Conservation (phyloP, 257 asterid species). For the Ocimum tenuiflorum region DNA sequence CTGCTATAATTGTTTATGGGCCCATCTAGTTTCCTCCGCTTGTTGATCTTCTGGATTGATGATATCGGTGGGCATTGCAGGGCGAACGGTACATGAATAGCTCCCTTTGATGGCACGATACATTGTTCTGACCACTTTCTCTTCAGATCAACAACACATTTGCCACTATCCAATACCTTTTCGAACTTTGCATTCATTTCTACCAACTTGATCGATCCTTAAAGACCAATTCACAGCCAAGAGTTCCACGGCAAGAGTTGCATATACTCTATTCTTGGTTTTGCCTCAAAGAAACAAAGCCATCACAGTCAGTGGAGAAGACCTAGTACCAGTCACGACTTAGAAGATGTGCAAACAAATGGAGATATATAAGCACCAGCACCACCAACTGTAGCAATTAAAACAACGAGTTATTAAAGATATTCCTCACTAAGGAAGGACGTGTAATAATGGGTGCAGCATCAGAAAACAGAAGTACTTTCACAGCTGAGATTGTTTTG, state of each 20-base stretch:
- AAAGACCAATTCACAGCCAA: constrained; percentile 35
- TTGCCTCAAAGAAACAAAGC: constrained; percentile 36
- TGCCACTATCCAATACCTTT: constrained; percentile 74
- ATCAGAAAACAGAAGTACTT: too few species aligned
- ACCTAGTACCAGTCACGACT: too few species aligned
- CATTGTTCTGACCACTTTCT: constrained; percentile 42
- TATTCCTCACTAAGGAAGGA: too few species aligned
- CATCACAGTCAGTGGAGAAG: constrained; percentile 31
- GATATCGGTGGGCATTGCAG: constrained; percentile 29
- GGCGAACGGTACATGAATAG: constrained; percentile 34
- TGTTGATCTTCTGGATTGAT: constrained; percentile 27
- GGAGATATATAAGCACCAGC: neutral
- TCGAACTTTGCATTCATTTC: constrained; percentile 55
- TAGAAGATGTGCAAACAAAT: constrained; percentile 2
- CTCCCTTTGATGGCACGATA: constrained; percentile 33
- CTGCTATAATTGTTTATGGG: constrained; percentile 18
- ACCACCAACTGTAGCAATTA: too few species aligned
- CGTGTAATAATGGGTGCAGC: too few species aligned
- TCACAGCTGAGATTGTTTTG: too few species aligned
- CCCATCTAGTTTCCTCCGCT: constrained; percentile 52
- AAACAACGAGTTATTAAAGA: too few species aligned
- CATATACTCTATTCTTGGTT: constrained; percentile 25
- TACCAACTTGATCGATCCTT: constrained; percentile 50
- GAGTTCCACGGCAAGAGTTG: constrained; percentile 27
- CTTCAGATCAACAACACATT: constrained; percentile 45